Base-by-base conservation (phyloP, 2,329 filamentous ascomycete species). In the Aschersonia sp. region DNA sequence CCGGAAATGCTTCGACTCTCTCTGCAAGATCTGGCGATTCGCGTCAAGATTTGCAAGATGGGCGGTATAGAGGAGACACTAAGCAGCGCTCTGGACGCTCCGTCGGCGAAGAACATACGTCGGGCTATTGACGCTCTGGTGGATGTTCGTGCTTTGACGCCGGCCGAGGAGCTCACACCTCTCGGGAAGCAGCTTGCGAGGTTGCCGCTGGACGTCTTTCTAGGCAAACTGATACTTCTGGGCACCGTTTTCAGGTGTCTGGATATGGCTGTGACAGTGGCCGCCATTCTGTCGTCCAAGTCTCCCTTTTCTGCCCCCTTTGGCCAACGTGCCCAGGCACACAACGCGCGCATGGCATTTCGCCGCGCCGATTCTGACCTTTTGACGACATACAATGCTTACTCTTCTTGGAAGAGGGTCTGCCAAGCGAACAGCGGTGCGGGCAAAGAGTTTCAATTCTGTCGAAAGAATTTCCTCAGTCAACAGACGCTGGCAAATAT, bases 41-140 rank as follows among this genome's bases (percentile, higher is more conserved):
- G 92, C 7, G 89, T 97, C 54, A 98, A 98, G 67, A 95, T 96
- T 43, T 98, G 90, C 71, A 94, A 94, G 59, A 77, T 98, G 42
- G 92, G 92, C 9, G 83, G 87, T 41, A 94, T 97, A 47, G 90
- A 97, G 60, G 79, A 90, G 56, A 96, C 89, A 0, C 72, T 98
- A 8, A 78, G 84, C 29, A 81, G 89, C 62, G 92, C 92, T 4
- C 72, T 98, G 12, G 92, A 98, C 60, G 84, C 90, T 1, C 92
- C 92, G 0, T 89, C 85, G 0, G 74, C 85, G 0, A 94, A 90
- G 67, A 98, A 97, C 56, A 94, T 98, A 44, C 83, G 87, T 30
- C 80, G 90, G 37, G 90, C 92, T 1, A 84, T 98, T 47, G 90
- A 97, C 61, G 87, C 90, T 4, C 76, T 98, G 5, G 79, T 97